Evolutionary conservation across 306 rosid species (phyloP).

Genomic region (Quercus ilex): DNA sequence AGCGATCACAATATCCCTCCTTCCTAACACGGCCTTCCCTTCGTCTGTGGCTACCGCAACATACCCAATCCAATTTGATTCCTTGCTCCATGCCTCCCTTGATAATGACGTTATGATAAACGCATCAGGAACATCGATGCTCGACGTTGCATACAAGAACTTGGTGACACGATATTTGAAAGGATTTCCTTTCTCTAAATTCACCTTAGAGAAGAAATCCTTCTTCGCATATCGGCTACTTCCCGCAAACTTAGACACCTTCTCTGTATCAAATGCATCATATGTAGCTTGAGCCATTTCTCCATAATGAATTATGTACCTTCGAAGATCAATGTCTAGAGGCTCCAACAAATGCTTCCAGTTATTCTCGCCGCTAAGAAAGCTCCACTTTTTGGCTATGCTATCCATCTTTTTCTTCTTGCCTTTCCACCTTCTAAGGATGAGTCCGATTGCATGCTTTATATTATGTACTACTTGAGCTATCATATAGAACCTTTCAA

Average conservation of each 20-base stretch:
- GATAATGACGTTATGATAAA: conserved; percentile 64
- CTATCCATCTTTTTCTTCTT: conserved; percentile 29
- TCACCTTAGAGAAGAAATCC: conserved; percentile 52
- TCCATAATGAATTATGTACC: conserved; percentile 59
- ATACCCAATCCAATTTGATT: conserved; percentile 90
- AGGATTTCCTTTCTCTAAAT: conserved; percentile 39
- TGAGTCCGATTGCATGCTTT: conserved; percentile 13
- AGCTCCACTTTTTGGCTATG: conserved; percentile 40
- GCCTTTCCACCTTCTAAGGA: conserved; percentile 17
- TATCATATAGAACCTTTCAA: not conserved
- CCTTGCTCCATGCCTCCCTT: conserved; percentile 91
- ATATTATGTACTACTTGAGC: conserved; percentile 14
- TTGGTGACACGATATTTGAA: conserved; percentile 52
- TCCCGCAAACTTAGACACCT: conserved; percentile 48
- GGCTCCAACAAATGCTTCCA: conserved; percentile 66
- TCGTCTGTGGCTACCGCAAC: conserved; percentile 79
- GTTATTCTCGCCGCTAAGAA: conserved; percentile 44
- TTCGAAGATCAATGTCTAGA: conserved; percentile 58
- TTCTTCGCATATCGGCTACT: conserved; percentile 36
- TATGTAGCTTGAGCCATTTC: conserved; percentile 65
- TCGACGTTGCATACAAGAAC: conserved; percentile 62
- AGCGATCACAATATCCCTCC: conserved; percentile 81
- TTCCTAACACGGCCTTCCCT: conserved; percentile 59
- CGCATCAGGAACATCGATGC: conserved; percentile 60
- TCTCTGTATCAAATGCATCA: conserved; percentile 62